Percentiles rank a stretch among this genome's conserved stretches.
Evolutionary conservation across 345 rosid genomes (phyloP).

Genomic region (Brassica nigra): DNA sequence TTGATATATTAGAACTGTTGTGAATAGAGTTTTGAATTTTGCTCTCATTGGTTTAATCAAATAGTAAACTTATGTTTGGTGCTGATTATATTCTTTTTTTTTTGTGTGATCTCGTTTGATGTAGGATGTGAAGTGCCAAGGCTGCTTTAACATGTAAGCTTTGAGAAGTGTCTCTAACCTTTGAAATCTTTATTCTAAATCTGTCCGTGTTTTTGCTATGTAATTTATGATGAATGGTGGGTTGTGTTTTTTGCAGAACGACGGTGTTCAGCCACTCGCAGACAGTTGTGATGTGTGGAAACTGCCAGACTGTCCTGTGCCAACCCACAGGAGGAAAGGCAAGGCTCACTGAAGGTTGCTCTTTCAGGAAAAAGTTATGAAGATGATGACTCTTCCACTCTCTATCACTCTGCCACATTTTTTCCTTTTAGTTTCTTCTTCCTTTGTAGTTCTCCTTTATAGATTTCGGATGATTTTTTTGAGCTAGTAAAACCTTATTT

Average conservation of each 20-base stretch:
- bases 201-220: background rate
- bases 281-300: constrained; percentile 59
- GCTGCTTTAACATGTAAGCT: constrained; percentile 62
- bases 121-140: constrained; percentile 63
- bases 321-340: constrained; percentile 66
- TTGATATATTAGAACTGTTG: background rate
- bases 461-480: background rate
- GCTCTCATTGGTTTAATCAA: background rate
- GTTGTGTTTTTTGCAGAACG: constrained; percentile 41
- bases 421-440: background rate
- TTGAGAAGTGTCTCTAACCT: no score
- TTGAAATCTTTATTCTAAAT: background rate
- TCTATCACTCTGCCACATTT: background rate
- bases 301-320: constrained; percentile 61
- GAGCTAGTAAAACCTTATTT: constrained; percentile 10
- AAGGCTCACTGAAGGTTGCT: constrained; percentile 53
- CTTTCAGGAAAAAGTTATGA: constrained; percentile 50
- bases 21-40: background rate
- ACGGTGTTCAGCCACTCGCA: constrained; percentile 69
- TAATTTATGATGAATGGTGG: background rate
- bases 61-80: background rate
- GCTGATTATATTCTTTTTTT: background rate
- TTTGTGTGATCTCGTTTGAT: background rate
- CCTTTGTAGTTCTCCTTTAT: background rate
- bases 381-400: background rate